phyloP scores from a whole-genome alignment of 1,284 basidiomycete species.

The Sporisorium reilianum region DNA sequence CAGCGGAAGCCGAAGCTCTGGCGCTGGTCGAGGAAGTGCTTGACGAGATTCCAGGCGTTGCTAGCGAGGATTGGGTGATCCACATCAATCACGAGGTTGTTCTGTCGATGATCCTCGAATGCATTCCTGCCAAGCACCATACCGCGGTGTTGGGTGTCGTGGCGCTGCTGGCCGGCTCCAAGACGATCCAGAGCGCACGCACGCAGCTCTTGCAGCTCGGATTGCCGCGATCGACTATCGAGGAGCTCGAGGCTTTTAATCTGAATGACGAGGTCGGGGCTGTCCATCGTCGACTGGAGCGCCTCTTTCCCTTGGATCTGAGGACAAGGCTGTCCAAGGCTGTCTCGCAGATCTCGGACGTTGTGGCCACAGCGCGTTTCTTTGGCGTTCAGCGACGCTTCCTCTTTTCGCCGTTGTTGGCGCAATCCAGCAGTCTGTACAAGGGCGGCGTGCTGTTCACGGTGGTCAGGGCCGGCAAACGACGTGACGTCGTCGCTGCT shows the following conservation, averaged over 20 bases:
- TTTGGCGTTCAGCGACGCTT: conserved; percentile 77
- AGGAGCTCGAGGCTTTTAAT: conserved; percentile 65
- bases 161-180: conserved; percentile 43
- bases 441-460: conserved; percentile 81
- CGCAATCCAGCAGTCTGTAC: conserved; percentile 76
- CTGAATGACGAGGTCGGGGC: conserved; percentile 56
- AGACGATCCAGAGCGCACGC: conserved; percentile 49
- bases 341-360: conserved; percentile 75
- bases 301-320: conserved; percentile 56
- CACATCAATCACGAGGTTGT: conserved; percentile 65
- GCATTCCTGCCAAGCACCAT: conserved; percentile 62
- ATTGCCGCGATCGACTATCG: conserved; percentile 58
- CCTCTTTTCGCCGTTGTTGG: conserved; percentile 77
- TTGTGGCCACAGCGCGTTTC: conserved; percentile 75
- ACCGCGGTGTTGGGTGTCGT: conserved; percentile 48
- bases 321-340: conserved; percentile 65
- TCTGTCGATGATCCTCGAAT: conserved; percentile 58
- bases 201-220: conserved; percentile 57
- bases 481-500: conserved; percentile 78
- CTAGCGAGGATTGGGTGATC: conserved; percentile 61
- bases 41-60: conserved; percentile 63
- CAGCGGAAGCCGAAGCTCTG: conserved; percentile 67
- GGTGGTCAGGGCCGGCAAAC: conserved; percentile 76
- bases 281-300: conserved; percentile 48
- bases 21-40: conserved; percentile 65